Conservation (phyloP, 768 basidiomycete species). For the Imleria badia region DNA sequence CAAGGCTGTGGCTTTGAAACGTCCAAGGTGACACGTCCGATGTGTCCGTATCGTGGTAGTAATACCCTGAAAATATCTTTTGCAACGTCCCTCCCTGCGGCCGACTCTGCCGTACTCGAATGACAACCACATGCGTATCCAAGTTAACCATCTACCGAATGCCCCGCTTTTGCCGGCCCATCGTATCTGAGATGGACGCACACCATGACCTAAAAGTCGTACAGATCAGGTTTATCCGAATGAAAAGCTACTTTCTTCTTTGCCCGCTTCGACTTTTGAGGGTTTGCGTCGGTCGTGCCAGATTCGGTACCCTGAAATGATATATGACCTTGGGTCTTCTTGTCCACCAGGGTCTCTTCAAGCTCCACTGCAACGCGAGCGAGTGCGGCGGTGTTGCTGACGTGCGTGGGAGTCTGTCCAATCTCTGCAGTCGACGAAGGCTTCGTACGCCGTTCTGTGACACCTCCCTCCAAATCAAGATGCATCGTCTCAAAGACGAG, state of each 20-base stretch:
- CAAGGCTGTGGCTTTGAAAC: slow-evolving; percentile 25
- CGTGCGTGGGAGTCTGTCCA: slow-evolving; percentile 18
- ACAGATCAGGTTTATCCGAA: slow-evolving; percentile 66
- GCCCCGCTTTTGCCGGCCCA: no score
- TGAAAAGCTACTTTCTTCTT: slow-evolving; percentile 72
- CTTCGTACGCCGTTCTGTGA: slow-evolving; percentile 70
- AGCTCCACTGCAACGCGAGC: slow-evolving; percentile 47
- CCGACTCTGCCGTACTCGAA: no score
- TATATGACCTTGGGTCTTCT: slow-evolving; percentile 9
- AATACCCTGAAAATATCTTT: not conserved
- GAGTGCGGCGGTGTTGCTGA: slow-evolving; percentile 17
- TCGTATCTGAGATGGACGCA: no score
- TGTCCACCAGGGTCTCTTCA: slow-evolving; percentile 30
- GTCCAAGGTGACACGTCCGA: slow-evolving; percentile 10
- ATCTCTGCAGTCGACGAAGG: slow-evolving; percentile 37
- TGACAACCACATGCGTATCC: no score
- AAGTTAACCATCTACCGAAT: no score
- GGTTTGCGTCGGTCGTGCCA: slow-evolving; percentile 1
- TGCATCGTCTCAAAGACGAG: slow-evolving; percentile 91
- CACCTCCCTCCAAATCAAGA: slow-evolving; percentile 83
- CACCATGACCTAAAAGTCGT: slow-evolving; percentile 64
- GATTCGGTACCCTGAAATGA: slow-evolving; percentile 5
- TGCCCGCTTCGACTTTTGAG: slow-evolving; percentile 41
- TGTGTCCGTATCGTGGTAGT: not conserved
- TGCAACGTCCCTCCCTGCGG: not conserved